Base-by-base conservation (phyloP, 1,284 basidiomycete genomes). In the Apiotrichum sp. region DNA sequence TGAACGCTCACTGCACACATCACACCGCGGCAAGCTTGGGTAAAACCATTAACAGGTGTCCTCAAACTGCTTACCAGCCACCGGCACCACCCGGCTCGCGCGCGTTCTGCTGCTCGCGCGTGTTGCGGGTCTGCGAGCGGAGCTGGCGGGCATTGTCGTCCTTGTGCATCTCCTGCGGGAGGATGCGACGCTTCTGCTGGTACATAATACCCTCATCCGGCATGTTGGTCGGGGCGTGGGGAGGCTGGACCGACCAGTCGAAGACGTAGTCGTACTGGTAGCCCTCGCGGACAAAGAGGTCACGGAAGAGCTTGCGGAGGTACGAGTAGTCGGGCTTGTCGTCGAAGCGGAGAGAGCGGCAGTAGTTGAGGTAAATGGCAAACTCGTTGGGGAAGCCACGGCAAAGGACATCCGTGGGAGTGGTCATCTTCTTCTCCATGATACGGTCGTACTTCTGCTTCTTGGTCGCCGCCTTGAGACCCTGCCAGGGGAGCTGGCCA, bases 401-500 rank as follows among this genome's bases (percentile, higher is more conserved):
- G 81, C 93, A 96, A 32, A 98, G 84, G 56, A 93, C 82, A 73
- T 96, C 92, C 56, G 92, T 97, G 22, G 93, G 91, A 0, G 93
- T 96, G 35, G 93, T 96, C 93, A 97, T 97, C 93, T 70, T 78
- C 85, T 97, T 98, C 81, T 97, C 93, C 92, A 96, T 96, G 80
- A 98, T 98, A 57, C 92, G 86, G 77, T 97, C 93, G 78, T 97
- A 96, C 80, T 97, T 97, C 81, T 98, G 93, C 84, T 97, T 97
- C 87, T 96, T 97, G 57, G 93, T 96, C 39, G 93, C 93, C 60
- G 93, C 93, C 81, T 97, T 96, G 73, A 97, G 84, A 54, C 93
- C 93, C 77, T 97, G 93, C 93, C 93, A 97, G 22, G 93, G 93
- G 45, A 97, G 85, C 59, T 89, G 87, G 53, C 93, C 92, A 64